Conservation (phyloP, 805 yeast species). For the Kodamaea kakaduensis region DNA sequence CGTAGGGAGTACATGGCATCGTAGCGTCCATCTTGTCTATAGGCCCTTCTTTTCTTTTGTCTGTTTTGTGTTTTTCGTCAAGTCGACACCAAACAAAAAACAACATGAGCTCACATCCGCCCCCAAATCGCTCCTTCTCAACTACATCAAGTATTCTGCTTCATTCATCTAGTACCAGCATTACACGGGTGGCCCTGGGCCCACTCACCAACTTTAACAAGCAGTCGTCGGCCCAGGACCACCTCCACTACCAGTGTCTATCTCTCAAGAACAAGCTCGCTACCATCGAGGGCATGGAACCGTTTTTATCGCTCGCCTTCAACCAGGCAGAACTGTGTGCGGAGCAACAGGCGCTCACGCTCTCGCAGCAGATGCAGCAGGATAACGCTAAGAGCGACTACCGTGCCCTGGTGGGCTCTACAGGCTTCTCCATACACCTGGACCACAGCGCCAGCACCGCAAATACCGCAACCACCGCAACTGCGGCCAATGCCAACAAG, state of each 20-base stretch:
- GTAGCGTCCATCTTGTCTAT: too few relatives aligned
- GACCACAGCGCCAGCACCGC: slow-evolving; percentile 27
- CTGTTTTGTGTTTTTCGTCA: neutral
- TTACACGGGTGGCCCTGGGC: slow-evolving; percentile 41
- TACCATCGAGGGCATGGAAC: slow-evolving; percentile 61
- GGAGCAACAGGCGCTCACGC: slow-evolving; percentile 64
- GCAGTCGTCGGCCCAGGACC: slow-evolving; percentile 59
- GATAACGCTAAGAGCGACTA: slow-evolving; percentile 19
- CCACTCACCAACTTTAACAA: slow-evolving; percentile 58
- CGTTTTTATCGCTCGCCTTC: slow-evolving; percentile 62
- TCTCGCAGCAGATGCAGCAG: slow-evolving; percentile 39
- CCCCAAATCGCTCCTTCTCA: slow-evolving; percentile 38
- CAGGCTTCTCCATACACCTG: slow-evolving; percentile 35
- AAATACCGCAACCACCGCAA: slow-evolving; percentile 11
- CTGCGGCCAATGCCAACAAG: neutral
- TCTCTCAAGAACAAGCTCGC: slow-evolving; percentile 53
- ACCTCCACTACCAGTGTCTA: slow-evolving; percentile 64
- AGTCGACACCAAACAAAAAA: slow-evolving; percentile 1
- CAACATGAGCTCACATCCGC: slow-evolving; percentile 17
- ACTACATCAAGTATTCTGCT: slow-evolving; percentile 28
- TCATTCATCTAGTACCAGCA: slow-evolving; percentile 28
- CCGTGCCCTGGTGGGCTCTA: slow-evolving; percentile 31
- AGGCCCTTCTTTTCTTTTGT: neutral
- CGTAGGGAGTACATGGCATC: too few relatives aligned
- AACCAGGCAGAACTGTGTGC: slow-evolving; percentile 63